Evolutionary conservation across 768 basidiomycete genomes (phyloP).

Genomic region (Clitopilus passeckerianus): DNA sequence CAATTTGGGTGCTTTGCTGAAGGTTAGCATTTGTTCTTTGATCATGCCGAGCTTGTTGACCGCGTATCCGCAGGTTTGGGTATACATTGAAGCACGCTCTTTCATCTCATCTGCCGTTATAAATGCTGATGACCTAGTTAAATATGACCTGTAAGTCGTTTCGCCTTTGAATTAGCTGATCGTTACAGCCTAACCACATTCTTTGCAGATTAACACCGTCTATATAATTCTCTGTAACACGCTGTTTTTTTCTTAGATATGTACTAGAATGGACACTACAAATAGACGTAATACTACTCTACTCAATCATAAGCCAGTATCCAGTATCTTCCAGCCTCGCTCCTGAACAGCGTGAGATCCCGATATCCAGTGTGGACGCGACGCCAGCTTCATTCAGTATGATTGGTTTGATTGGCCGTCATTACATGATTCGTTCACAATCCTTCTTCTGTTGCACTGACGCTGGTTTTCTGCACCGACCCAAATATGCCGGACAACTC

Average conservation of each 20-base stretch:
- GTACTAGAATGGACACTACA: not conserved
- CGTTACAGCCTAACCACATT: not conserved
- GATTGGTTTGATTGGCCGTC: too few relatives aligned
- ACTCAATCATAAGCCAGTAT: too few relatives aligned
- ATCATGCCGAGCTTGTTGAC: conserved; percentile 1
- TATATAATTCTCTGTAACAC: not conserved
- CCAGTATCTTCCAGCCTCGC: too few relatives aligned
- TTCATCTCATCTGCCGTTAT: conserved; percentile 75
- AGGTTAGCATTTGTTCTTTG: conserved; percentile 43
- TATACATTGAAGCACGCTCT: conserved; percentile 89
- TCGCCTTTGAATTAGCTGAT: not conserved
- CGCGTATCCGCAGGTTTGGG: conserved; percentile 62
- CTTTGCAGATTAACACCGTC: not conserved
- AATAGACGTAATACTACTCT: not conserved
- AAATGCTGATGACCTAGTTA: conserved; percentile 81
- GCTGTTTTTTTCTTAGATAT: not conserved
- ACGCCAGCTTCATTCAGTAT: too few relatives aligned
- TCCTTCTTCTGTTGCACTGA: too few relatives aligned
- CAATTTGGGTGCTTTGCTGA: conserved; percentile 81
- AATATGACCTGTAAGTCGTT: conserved; percentile 76
- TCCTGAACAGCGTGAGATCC: too few relatives aligned
- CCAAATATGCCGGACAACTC: conserved; percentile 22
- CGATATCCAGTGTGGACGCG: too few relatives aligned
- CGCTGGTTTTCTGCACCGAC: too few relatives aligned
- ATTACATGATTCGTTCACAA: too few relatives aligned